Conservation (phyloP, 192 early-diverging fungal genomes). For the Coemansia sp. region DNA sequence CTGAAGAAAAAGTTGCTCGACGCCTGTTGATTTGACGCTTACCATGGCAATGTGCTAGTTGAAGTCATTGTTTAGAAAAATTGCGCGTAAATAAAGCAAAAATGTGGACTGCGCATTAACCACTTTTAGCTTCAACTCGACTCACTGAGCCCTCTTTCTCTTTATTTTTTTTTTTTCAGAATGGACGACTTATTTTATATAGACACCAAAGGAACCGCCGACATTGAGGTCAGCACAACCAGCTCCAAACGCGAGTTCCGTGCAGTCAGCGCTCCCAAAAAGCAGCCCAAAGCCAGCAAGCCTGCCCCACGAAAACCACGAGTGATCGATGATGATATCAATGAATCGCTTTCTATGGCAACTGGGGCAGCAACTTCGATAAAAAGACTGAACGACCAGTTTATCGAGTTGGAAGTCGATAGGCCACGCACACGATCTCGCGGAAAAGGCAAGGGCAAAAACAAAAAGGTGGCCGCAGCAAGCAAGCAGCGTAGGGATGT, state of each 20-base stretch:
- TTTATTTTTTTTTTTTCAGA: slow-evolving; percentile 7
- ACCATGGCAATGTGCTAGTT: slow-evolving; percentile 42
- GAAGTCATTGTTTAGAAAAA: too few relatives aligned
- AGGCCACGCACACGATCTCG: neutral
- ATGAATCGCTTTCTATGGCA: neutral
- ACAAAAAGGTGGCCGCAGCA: slow-evolving; percentile 4
- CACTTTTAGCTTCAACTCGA: neutral
- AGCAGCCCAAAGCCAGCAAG: neutral
- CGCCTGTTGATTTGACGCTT: neutral
- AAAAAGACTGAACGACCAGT: slow-evolving; percentile 24
- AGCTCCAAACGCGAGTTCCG: slow-evolving; percentile 12
- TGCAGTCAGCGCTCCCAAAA: slow-evolving; percentile 1
- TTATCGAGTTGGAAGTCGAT: slow-evolving; percentile 24
- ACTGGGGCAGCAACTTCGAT: slow-evolving; percentile 6
- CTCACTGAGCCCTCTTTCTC: neutral
- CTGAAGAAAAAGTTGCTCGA: neutral
- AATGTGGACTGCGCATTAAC: too few relatives aligned
- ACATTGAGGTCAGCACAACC: slow-evolving; percentile 6
- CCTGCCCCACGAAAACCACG: slow-evolving; percentile 1
- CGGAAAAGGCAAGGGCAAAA: neutral
- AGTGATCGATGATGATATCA: slow-evolving; percentile 26
- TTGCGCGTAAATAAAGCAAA: too few relatives aligned
- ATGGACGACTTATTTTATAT: slow-evolving; percentile 52
- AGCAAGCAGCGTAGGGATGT: slow-evolving; percentile 1
- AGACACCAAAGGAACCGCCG: slow-evolving; percentile 27